Evolutionary conservation across 805 yeast species (phyloP), one percentile per base, ranked within the genome.

Genomic region (Lipomyces sp.): DNA sequence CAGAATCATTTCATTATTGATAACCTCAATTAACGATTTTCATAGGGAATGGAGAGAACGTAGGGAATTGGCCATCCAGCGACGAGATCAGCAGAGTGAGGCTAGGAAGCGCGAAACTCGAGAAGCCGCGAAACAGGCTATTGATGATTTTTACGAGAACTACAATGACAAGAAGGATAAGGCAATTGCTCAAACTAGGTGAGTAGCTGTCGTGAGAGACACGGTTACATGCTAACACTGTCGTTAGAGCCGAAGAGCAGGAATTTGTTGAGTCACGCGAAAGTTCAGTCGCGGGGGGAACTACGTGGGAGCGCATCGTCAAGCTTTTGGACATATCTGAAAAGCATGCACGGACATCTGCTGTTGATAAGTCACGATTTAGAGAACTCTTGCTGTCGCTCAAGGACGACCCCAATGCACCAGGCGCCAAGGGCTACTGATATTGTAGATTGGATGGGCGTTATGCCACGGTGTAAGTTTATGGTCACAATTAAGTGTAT

Each of bases 141-240:
- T 92, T 74, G 97, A 94, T 77, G 97, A 90, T 70, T 94, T 94
- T 78, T 94, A 94, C 78, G 97, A 91, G 73, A 88, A 88, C 75
- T 94, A 94, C 82, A 92, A 91, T 80, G 82, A 83, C 75, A 93
- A 93, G 81, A 89, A 87, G 78, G 94, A 91, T 62, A 84, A 84
- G 71, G 85, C 87, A 60, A 80, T 87, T 64, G 87, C 85, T 67
- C 83, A 84, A 65, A 88, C 90, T 11, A 82, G 83, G 71, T 69
- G 24, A 15, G 64, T 53, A 7, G 24, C 30, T 32, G n/a, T 18
- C 30, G 8, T 42, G 48, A 42, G 48, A 5, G 48, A 42, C 24
- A n/a, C 24, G 8, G 8, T 42, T 42, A 24, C 24, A 24, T 42
- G 24, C 48, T 15, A 24, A 5, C 8, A 0, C 11, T 24, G 34